Percentiles rank a stretch among this genome's conserved stretches.
phyloP scores from a whole-genome alignment of 2,329 filamentous ascomycete genomes.

The Ilyonectria sp. region DNA sequence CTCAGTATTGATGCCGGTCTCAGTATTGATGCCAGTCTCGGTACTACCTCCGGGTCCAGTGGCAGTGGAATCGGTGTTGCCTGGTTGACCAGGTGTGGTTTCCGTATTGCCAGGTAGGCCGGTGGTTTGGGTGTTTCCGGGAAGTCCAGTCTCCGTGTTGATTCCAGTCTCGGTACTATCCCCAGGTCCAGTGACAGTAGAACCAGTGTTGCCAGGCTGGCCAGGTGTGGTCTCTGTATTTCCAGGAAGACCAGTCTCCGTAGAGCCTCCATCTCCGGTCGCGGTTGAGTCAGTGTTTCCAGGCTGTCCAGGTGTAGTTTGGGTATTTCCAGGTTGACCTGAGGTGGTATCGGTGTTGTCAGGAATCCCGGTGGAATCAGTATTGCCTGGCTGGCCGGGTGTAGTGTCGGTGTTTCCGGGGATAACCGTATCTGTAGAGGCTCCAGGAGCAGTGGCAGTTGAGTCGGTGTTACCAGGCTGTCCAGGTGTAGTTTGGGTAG shows the following conservation, averaged over 20 bases:
- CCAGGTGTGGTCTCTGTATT: background rate
- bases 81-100: background rate
- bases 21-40: too few relatives aligned
- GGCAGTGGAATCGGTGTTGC: background rate
- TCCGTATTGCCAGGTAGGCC: background rate
- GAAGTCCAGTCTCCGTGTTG: background rate
- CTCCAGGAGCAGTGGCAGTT: background rate
- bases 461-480: background rate
- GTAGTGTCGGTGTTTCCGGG: background rate
- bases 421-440: too few relatives aligned
- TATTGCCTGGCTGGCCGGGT: background rate
- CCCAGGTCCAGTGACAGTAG: background rate
- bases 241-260: background rate
- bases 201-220: background rate
- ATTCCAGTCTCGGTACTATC: background rate
- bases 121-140: background rate
- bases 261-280: too few relatives aligned
- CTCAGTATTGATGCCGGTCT: background rate
- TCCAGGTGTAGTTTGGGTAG: background rate
- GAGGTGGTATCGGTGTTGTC: background rate
- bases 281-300: background rate
- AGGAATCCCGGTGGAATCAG: background rate
- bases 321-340: background rate
- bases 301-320: background rate
- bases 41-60: background rate